phyloP scores from a whole-genome alignment of 192 early-diverging fungal species.

The Linnemannia elongata region DNA sequence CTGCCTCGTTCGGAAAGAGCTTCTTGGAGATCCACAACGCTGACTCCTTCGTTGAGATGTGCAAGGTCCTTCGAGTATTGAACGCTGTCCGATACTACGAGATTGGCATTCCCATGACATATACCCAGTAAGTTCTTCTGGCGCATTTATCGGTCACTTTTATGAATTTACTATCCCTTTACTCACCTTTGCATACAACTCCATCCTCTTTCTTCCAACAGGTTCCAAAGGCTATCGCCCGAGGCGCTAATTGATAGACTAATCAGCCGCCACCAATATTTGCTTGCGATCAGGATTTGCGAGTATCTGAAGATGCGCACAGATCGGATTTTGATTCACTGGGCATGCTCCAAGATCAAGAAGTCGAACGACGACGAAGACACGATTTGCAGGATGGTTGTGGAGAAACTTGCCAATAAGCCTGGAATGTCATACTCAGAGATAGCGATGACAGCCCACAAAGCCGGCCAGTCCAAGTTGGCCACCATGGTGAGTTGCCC shows the following conservation, averaged over 20 bases:
- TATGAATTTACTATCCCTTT: background rate
- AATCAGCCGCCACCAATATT: slow-evolving; percentile 84
- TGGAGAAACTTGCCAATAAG: slow-evolving; percentile 80
- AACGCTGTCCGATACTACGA: slow-evolving; percentile 89
- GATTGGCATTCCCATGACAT: slow-evolving; percentile 92
- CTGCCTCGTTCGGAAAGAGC: slow-evolving; percentile 94
- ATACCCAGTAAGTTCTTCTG: slow-evolving; percentile 76
- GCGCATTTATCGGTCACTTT: background rate
- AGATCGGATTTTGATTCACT: slow-evolving; percentile 91
- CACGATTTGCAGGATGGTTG: slow-evolving; percentile 81
- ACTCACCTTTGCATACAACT: background rate
- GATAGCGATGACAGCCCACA: slow-evolving; percentile 92
- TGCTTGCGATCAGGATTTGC: slow-evolving; percentile 89
- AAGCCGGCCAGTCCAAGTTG: slow-evolving; percentile 84
- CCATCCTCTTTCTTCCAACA: slow-evolving; percentile 21
- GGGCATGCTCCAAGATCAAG: slow-evolving; percentile 97
- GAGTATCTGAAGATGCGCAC: slow-evolving; percentile 84
- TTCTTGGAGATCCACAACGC: slow-evolving; percentile 91
- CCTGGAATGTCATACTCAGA: slow-evolving; percentile 89
- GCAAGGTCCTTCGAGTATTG: slow-evolving; percentile 86
- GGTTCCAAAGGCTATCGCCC: slow-evolving; percentile 79
- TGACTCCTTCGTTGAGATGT: slow-evolving; percentile 90
- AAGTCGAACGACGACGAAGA: slow-evolving; percentile 90
- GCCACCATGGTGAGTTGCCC: slow-evolving; percentile 77
- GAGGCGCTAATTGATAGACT: slow-evolving; percentile 88